Evolutionary conservation across 2,329 filamentous ascomycete genomes (phyloP), one percentile per base, ranked within the genome.

Genomic region (Xylariaceae sp.): DNA sequence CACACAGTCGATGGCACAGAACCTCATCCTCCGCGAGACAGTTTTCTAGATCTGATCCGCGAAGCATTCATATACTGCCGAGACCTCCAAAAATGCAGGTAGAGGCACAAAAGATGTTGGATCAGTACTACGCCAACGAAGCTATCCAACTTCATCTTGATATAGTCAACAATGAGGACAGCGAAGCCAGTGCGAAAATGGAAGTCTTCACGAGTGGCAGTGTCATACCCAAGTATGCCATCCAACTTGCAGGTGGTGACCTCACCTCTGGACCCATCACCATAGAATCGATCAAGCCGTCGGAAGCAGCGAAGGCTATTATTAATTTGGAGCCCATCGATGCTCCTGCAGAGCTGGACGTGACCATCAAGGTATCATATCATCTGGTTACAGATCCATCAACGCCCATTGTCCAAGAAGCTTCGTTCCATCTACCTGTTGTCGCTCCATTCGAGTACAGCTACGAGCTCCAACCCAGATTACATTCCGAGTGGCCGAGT

Each of bases 51-150:
- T 57, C 68, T 11, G 73, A 78, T 42, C 70, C 79, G 9, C 74
- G 80, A 32, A 71, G 73, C 2, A 80, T 95, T 48, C 85, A 82
- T 48, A 83, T 99, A 19, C 76, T 90, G 47, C 92, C 94, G 1
- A 88, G 95, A 57, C 94, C 92, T 27, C 94, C 94, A 0, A 97
- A 96, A 68, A 83, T 99, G 73, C 84, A 89, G 58, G 81, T 99
- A 41, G 78, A 73, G 22, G 71, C 89, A 10, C 73, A 80, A 2
- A 77, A 82, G 38, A 68, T 85, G 7, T 74, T 78, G 49, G 77
- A 82, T 11, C 85, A 90, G 47, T 95, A 92, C 66, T 97, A 96
- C 64, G 88, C 87, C 1, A 87, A 95, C 60, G 94, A 99, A 70
- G 67, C 73, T 0, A 80, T 96, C 27, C 73, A 73, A 6, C 67